phyloP scores from a whole-genome alignment of 306 rosid genomes.

The Citrullus colocynthis region DNA sequence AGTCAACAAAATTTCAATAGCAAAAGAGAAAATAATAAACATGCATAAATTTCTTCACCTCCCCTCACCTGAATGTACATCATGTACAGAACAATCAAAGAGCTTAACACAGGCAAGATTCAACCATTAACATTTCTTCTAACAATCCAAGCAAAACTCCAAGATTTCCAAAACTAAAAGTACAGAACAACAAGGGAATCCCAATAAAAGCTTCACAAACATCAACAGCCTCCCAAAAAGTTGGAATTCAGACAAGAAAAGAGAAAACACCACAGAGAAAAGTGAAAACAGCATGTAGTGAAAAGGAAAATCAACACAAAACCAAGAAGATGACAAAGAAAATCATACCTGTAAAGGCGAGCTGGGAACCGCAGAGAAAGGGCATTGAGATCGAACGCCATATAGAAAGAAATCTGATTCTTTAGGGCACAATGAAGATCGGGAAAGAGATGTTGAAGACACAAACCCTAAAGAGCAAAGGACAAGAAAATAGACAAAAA shows the following conservation, averaged over 20 bases:
- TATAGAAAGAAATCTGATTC: constrained; percentile 22
- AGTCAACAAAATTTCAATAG: not conserved
- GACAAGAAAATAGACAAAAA: constrained; percentile 21
- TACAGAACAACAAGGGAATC: not conserved
- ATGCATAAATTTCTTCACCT: not conserved
- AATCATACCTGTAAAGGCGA: constrained; percentile 46
- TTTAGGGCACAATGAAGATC: constrained; percentile 20
- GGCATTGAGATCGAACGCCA: constrained; percentile 56
- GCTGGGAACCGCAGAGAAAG: constrained; percentile 25
- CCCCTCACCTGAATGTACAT: not conserved
- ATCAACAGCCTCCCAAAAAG: not conserved
- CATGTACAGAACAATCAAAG: not conserved
- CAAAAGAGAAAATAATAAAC: not conserved
- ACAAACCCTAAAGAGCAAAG: constrained; percentile 18
- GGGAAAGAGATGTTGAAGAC: constrained; percentile 12
- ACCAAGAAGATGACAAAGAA: not conserved
- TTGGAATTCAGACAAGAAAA: not conserved
- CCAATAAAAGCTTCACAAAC: not conserved
- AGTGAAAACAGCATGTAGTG: not conserved
- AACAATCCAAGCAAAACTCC: not conserved
- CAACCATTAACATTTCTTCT: not conserved
- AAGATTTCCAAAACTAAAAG: constrained; percentile 2
- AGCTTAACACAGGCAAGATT: not conserved
- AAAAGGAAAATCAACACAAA: not conserved
- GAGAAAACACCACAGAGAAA: not conserved